A percentile compares a stretch with the other conserved stretches of the same genome.
These are phyloP conservation scores for Vanrija pseudolonga DNA, from an alignment of 1,284 basidiomycete genomes.

Conservation along the genomic window DNA sequence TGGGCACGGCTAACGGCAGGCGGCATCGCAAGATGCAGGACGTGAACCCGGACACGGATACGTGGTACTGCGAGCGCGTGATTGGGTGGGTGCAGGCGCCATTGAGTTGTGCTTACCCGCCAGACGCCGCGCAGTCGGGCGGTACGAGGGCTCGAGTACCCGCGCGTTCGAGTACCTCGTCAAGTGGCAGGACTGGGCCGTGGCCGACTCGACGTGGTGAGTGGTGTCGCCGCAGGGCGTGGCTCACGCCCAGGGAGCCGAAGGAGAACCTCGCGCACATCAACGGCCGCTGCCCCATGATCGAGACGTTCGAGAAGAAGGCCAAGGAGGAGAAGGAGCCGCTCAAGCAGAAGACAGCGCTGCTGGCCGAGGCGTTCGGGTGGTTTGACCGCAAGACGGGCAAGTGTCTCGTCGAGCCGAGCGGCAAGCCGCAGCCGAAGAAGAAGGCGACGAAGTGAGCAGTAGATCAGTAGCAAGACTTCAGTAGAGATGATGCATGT, in stretches of 20 bases:
- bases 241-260: constrained; percentile 11
- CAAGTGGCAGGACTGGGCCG: constrained; percentile 17
- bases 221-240: not conserved
- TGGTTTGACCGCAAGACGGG: not conserved
- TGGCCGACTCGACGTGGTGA: constrained; percentile 22
- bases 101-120: not conserved
- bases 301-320: not conserved
- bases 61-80: constrained; percentile 13
- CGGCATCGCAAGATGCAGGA: constrained; percentile 13
- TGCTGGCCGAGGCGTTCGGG: not conserved
- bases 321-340: not conserved
- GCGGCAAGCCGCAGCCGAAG: too few species aligned
- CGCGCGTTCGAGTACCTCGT: constrained; percentile 18
- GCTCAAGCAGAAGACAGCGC: not conserved
- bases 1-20: not conserved
- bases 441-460: too few species aligned
- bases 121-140: constrained; percentile 2
- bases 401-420: too few species aligned
- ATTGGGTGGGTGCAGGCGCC: constrained; percentile 2
- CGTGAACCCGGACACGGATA: constrained; percentile 3
- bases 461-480: too few species aligned
- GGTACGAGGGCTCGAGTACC: constrained; percentile 1
- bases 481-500: too few species aligned
- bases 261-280: not conserved
- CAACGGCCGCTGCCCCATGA: not conserved